Evolutionary conservation across 2,329 filamentous ascomycete species (phyloP), one percentile per base, ranked within the genome.

Genomic region (Fusarium coicis): DNA sequence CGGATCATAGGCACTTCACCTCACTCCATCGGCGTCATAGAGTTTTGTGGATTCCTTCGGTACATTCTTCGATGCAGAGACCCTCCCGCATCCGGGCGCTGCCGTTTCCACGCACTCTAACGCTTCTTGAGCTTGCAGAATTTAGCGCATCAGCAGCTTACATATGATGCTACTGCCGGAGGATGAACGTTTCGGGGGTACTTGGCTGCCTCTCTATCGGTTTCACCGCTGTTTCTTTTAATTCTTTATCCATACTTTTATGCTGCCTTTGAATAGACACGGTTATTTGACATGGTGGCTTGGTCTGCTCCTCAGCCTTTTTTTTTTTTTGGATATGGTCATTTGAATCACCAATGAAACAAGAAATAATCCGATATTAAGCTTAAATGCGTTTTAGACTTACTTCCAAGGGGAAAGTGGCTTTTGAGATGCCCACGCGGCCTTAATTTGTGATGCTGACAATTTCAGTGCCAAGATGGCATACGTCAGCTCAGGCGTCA

Each of bases 401-500:
- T 30, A 55, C 55, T 68, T 50, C 62, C 26, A 50, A 9, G 8
- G 5, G 10, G 15, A 68, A 32, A 53, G 28, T 42, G 46, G 66
- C 49, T 63, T 63, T 3, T 18, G n/a, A 4, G 12, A 26, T 36
- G n/a, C 43, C 53, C 49, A 68, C 55, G 47, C 55, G 55, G 55
- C 32, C 54, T 40, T 39, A 6, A 32, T 52, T 44, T 32, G 62
- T 66, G 60, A 65, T 63, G 57, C 66, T 63, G 57, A 69, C 66
- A 64, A 40, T 46, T 44, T 11, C 4, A 30, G 21, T 52, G 68
- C 68, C 68, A 70, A 70, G 68, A 66, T 21, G 21, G 39, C 21
- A 30, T 66, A 70, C 68, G 68, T 70, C 66, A 70, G 68, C 68
- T 66, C 34, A 18, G 28, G 54, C 55, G 68, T 70, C 67, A 60